phyloP scores from a whole-genome alignment of 1,139 yeast genomes.

The Wickerhamomyces sp. region DNA sequence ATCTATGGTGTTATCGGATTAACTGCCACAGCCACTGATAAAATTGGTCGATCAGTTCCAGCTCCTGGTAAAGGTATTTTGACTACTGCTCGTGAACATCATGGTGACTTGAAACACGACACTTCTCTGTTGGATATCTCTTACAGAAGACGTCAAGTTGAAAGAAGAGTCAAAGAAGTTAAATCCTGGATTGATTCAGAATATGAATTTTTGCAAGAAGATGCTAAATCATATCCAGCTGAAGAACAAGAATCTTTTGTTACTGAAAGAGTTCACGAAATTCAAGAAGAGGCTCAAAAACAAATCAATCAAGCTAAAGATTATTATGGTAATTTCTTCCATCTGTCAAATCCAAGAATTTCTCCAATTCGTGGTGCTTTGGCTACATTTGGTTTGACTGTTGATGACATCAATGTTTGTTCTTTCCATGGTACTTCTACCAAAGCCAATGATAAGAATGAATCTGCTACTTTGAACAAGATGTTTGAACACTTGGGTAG shows the following conservation, averaged over 20 bases:
- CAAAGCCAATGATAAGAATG: conserved; percentile 97
- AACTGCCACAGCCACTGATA: conserved; percentile 96
- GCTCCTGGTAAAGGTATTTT: conserved; percentile 99
- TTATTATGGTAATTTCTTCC: conserved; percentile 96
- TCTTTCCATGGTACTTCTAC: conserved; percentile 99
- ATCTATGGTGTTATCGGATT: conserved; percentile 92
- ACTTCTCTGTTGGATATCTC: conserved; percentile 81
- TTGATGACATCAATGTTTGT: conserved; percentile 94
- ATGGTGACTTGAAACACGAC: conserved; percentile 76
- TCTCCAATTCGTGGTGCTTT: conserved; percentile 97
- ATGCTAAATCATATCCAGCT: conserved; percentile 53
- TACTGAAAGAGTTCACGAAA: conserved; percentile 83
- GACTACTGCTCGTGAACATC: conserved; percentile 95
- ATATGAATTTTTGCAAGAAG: conserved; percentile 65
- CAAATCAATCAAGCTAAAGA: conserved; percentile 87
- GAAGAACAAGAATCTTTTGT: conserved; percentile 48
- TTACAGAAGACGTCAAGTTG: conserved; percentile 91
- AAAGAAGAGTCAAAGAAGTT: conserved; percentile 72
- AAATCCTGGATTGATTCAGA: conserved; percentile 84
- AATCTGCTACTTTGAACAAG: conserved; percentile 80
- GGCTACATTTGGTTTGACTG: conserved; percentile 86
- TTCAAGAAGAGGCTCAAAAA: conserved; percentile 76
- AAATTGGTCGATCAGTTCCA: conserved; percentile 98
- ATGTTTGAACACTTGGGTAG: conserved; percentile 97
- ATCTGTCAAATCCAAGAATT: conserved; percentile 85